These are phyloP conservation scores for Dictyostelium capitatum DNA, from an alignment of 78 protist genomes.

Conservation along the genomic window DNA sequence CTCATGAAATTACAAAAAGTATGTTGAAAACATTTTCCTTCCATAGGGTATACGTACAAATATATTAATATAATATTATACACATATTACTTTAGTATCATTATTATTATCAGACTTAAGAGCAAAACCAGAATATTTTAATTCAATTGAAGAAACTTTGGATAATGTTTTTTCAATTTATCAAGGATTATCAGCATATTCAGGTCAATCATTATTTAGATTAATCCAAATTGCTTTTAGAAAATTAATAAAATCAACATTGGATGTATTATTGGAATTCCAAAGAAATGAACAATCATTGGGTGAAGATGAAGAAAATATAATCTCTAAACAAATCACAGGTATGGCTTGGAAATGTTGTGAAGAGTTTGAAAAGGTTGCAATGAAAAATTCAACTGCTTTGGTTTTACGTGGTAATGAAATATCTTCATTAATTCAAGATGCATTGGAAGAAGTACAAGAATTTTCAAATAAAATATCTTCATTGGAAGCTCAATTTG, in stretches of 20 bases:
- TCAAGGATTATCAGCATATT: conserved; percentile 44
- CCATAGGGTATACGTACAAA: background rate
- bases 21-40: background rate
- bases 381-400: conserved; percentile 35
- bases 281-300: conserved; percentile 43
- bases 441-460: conserved; percentile 53
- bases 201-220: conserved; percentile 51
- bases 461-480: conserved; percentile 18
- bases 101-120: conserved; percentile 69
- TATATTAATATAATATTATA: too few relatives aligned
- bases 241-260: conserved; percentile 37
- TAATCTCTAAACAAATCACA: conserved; percentile 39
- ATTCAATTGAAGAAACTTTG: conserved; percentile 44
- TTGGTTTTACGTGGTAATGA: conserved; percentile 4
- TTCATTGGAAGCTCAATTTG: background rate
- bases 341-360: conserved; percentile 70
- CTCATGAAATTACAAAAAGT: conserved; percentile 74
- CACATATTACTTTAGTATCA: conserved; percentile 46
- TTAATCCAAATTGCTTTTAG: conserved; percentile 10
- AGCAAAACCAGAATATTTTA: conserved; percentile 68
- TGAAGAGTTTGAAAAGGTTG: conserved; percentile 46
- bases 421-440: conserved; percentile 18
- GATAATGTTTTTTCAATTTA: conserved; percentile 54
- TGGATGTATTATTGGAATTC: background rate
- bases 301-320: conserved; percentile 73